Percentiles rank a stretch among this genome's conserved stretches.
These are phyloP conservation scores for Blastobotrys peoriensis DNA, from an alignment of 805 yeast genomes.

Conservation along the genomic window DNA sequence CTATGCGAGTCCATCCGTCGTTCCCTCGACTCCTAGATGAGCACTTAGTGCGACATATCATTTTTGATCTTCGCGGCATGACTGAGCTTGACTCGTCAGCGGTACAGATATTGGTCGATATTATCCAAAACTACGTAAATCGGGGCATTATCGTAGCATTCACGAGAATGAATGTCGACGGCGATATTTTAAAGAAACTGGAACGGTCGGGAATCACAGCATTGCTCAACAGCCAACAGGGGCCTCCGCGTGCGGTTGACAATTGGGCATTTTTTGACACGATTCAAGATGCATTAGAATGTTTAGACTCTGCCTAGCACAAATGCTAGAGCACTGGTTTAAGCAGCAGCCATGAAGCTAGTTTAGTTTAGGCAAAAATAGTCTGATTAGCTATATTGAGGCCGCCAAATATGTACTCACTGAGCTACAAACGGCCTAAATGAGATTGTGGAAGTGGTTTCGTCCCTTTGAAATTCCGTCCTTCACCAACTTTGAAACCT, in stretches of 20 bases:
- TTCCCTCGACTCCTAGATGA: constrained; percentile 45
- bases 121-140: constrained; percentile 48
- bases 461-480: constrained; percentile 57
- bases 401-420: background rate
- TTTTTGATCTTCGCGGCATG: constrained; percentile 81
- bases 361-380: background rate
- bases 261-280: constrained; percentile 38
- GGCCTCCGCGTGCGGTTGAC: too few relatives aligned
- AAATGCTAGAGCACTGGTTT: too few relatives aligned
- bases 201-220: constrained; percentile 49
- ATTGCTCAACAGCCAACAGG: constrained; percentile 26
- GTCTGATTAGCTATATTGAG: background rate
- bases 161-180: constrained; percentile 49
- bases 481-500: constrained; percentile 69
- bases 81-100: constrained; percentile 74
- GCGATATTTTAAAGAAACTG: constrained; percentile 44
- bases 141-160: constrained; percentile 54
- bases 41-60: constrained; percentile 47
- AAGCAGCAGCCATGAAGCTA: background rate
- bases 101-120: constrained; percentile 59
- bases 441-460: constrained; percentile 56
- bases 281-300: constrained; percentile 50
- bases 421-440: constrained; percentile 22
- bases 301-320: constrained; percentile 6
- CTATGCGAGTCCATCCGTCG: constrained; percentile 71